Base-by-base conservation (phyloP, 2,329 filamentous ascomycete genomes). In the Chalaropsis ovoidea region DNA sequence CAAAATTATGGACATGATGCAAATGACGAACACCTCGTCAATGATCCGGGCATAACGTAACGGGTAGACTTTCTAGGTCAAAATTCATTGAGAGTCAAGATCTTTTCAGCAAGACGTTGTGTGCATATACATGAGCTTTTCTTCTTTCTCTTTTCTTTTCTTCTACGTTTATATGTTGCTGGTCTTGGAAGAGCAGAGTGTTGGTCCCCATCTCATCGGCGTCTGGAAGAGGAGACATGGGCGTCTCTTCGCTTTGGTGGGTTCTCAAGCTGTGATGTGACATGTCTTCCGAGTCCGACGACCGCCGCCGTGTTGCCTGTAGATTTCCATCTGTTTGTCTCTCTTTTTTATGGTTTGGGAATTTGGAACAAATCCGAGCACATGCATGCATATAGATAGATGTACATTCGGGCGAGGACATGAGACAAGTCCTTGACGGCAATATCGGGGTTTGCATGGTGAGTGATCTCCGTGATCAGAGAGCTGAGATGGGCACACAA, bases 21-120 rank as follows among this genome's bases (percentile, higher is more conserved):
- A 66, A 60, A 63, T 45, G 66, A 61, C 66, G 47, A 65, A 42
- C 60, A 47, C 43, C 58, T 67, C 63, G 63, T 65, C 47, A 63
- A 60, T 65, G 56, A 65, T 67, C 63, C 66, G 63, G 63, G 58
- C 66, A 65, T 67, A 65, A 67, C 62, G 60, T 67, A 65, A 67
- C 49, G 66, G 66, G 63, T 67, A 67, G 58, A 67, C 47, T 67
- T 19, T 56, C 43, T 67, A 67, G 60, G 66, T 67, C 66, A 67
- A 67, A 65, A 65, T 65, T 65, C 41, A 63, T 67, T 67, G 63
- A 63, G 66, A 67, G 54, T 63, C 63, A 65, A 65, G 47, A 67
- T 63, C 56, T 64, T 52, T 54, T 45, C 60, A 42, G 42, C 58
- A 47, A 65, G 47, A 62, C 47, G 41, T 3, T 35, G 41, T 61